These are phyloP conservation scores for Dorcoceras hygrometricum DNA, from an alignment of 257 asterid species.

Conservation along the genomic window DNA sequence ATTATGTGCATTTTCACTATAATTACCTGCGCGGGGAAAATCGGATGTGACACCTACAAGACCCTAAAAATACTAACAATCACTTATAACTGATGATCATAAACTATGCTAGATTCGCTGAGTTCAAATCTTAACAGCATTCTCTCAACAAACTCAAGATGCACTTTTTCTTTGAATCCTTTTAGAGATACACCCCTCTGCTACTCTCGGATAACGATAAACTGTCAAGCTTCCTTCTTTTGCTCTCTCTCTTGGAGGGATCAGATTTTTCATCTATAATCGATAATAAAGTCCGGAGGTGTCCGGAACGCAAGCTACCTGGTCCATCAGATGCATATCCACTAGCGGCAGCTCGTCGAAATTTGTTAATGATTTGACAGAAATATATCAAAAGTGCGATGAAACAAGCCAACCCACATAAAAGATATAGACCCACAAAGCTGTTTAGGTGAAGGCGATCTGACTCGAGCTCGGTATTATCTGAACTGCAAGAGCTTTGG, in stretches of 20 bases:
- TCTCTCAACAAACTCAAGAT: conserved; percentile 13
- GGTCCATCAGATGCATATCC: conserved; percentile 27
- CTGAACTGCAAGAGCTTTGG: conserved; percentile 45
- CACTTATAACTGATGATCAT: too few relatives aligned
- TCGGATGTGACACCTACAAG: conserved; percentile 3
- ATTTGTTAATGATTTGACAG: conserved; percentile 44
- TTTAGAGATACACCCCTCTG: conserved; percentile 30
- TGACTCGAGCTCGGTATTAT: conserved; percentile 49
- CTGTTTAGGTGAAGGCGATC: conserved; percentile 66
- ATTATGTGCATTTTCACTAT: conserved; percentile 27
- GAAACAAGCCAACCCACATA: conserved; percentile 69
- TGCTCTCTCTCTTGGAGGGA: conserved; percentile 42
- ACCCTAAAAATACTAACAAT: background rate
- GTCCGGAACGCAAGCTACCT: conserved; percentile 42
- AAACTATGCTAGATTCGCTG: background rate
- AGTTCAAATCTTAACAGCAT: conserved; percentile 26
- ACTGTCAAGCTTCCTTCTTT: conserved; percentile 61
- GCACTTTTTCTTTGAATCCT: conserved; percentile 28
- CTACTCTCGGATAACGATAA: conserved; percentile 30
- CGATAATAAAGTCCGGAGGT: conserved; percentile 54
- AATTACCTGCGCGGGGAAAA: background rate
- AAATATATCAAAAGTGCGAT: conserved; percentile 61
- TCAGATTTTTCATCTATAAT: conserved; percentile 70
- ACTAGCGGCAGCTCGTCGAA: conserved; percentile 30
- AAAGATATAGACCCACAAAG: conserved; percentile 75